Percentiles rank a stretch among this genome's conserved stretches.
These are phyloP conservation scores for Cladosporium sp. DNA, from an alignment of 2,329 filamentous ascomycete species.

Conservation along the genomic window DNA sequence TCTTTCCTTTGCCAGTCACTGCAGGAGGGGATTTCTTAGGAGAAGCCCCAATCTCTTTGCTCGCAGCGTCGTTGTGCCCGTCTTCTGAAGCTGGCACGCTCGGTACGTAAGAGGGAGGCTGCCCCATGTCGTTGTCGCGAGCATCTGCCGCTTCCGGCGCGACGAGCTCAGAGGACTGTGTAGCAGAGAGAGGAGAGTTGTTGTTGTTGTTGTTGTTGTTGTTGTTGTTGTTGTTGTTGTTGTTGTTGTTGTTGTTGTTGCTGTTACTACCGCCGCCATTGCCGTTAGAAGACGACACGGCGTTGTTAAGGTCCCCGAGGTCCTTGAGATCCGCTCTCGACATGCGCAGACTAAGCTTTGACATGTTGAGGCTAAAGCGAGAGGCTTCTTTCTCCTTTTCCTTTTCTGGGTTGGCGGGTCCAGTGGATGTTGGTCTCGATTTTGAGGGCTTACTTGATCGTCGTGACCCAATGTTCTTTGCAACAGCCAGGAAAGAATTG, in stretches of 20 bases:
- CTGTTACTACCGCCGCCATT: constrained; percentile 4
- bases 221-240: neutral
- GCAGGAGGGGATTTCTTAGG: constrained; percentile 21
- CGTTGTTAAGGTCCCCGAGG: neutral
- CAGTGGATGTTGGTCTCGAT: constrained; percentile 43
- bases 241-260: too few species aligned
- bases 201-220: constrained; percentile 5
- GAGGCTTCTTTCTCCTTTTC: constrained; percentile 22
- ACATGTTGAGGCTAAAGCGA: constrained; percentile 43
- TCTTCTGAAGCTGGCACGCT: constrained; percentile 17
- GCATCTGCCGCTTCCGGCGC: constrained; percentile 16
- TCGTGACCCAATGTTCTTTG: constrained; percentile 32
- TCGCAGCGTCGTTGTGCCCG: constrained; percentile 4
- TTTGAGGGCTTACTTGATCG: constrained; percentile 34
- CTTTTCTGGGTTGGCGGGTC: constrained; percentile 21
- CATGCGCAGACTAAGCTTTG: constrained; percentile 42
- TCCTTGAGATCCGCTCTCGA: constrained; percentile 23
- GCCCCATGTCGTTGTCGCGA: constrained; percentile 1
- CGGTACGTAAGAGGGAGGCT: constrained; percentile 12
- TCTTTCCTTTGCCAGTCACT: constrained; percentile 27
- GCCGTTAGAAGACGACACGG: neutral
- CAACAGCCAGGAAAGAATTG: constrained; percentile 32
- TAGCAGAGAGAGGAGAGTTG: constrained; percentile 1
- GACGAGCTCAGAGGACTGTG: constrained; percentile 19
- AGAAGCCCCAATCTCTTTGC: neutral